These are phyloP conservation scores for Collybiopsis luxurians DNA, from an alignment of 768 basidiomycete genomes.

Conservation along the genomic window DNA sequence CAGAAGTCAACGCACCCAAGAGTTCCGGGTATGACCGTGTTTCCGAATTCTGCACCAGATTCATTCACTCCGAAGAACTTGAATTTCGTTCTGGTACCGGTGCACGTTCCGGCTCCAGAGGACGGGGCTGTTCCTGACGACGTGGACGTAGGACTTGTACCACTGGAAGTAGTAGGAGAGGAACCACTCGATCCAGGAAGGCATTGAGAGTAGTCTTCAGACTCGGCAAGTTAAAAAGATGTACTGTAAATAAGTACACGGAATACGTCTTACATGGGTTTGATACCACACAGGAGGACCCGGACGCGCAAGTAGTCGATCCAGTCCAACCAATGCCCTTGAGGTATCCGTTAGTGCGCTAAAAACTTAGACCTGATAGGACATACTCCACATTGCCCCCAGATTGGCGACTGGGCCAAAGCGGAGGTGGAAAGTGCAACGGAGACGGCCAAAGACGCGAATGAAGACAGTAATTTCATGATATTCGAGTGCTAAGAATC, in stretches of 20 bases:
- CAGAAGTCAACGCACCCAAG: slow-evolving; percentile 14
- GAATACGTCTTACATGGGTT: slow-evolving; percentile 37
- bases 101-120: slow-evolving; percentile 26
- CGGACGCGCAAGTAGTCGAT: slow-evolving; percentile 42
- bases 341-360: slow-evolving; percentile 5
- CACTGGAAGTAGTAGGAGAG: slow-evolving; percentile 21
- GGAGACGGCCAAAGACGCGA: slow-evolving; percentile 31
- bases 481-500: not conserved
- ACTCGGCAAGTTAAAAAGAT: not conserved
- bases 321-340: slow-evolving; percentile 44
- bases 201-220: slow-evolving; percentile 48
- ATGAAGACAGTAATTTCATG: slow-evolving; percentile 19
- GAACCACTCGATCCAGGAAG: slow-evolving; percentile 30
- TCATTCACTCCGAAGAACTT: slow-evolving; percentile 62
- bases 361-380: slow-evolving; percentile 4
- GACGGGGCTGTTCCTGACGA: slow-evolving; percentile 24
- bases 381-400: slow-evolving; percentile 52
- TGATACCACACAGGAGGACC: slow-evolving; percentile 34
- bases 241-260: not conserved
- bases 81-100: slow-evolving; percentile 49
- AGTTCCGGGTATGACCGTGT: slow-evolving; percentile 43
- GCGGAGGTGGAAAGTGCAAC: slow-evolving; percentile 25
- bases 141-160: slow-evolving; percentile 18
- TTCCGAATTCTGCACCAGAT: slow-evolving; percentile 62
- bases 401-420: slow-evolving; percentile 36